Evolutionary conservation across 1,284 basidiomycete genomes (phyloP).

Genomic region (Melampsora americana): DNA sequence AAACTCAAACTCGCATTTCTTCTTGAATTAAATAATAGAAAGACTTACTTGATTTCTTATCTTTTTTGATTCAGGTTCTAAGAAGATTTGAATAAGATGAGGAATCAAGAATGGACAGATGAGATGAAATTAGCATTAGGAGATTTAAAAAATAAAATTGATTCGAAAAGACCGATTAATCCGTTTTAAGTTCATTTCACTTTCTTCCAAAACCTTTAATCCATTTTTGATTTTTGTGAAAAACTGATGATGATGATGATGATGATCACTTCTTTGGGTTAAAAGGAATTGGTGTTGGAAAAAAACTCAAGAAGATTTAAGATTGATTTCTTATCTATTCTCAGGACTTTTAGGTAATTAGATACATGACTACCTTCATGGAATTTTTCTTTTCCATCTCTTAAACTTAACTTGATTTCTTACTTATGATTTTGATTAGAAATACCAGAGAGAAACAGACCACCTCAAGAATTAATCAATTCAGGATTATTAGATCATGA

Average conservation of each 20-base stretch:
- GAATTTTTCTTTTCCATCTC: neutral
- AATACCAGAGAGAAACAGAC: no score
- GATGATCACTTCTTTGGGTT: no score
- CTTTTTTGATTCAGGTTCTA: no score
- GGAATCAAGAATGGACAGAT: neutral
- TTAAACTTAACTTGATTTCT: neutral
- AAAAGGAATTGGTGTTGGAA: conserved; percentile 2
- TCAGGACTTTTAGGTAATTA: neutral
- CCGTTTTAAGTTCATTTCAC: neutral
- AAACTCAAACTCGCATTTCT: no score
- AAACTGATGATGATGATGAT: neutral
- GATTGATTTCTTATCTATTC: neutral
- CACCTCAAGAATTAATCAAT: neutral
- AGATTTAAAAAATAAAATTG: neutral
- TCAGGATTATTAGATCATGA: neutral
- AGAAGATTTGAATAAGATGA: neutral
- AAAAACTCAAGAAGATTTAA: neutral
- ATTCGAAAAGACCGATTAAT: neutral
- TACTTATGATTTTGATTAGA: no score
- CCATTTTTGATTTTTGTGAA: neutral
- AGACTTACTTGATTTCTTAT: no score
- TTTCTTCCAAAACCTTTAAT: neutral
- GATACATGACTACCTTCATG: neutral
- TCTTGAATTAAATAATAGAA: no score
- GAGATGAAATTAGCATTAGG: neutral